phyloP scores from a whole-genome alignment of 164 flowering plant species.

The Vitis cinerea region DNA sequence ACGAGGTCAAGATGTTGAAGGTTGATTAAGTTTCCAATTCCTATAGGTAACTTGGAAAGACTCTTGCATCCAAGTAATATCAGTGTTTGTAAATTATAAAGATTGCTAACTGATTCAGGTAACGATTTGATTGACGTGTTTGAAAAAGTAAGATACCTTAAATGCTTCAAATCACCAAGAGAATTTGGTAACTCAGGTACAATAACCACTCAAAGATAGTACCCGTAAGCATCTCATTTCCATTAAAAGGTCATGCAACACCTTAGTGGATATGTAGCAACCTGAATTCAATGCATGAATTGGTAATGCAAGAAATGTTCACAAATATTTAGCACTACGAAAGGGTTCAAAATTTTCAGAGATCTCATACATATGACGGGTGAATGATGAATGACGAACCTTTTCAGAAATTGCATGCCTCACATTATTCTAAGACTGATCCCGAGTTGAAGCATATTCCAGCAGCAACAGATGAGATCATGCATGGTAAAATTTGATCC shows the following conservation, averaged over 20 bases:
- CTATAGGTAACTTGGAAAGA: neutral
- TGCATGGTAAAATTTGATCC: neutral
- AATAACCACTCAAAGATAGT: too few relatives aligned
- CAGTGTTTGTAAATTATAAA: conserved; percentile 2
- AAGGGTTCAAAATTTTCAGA: neutral
- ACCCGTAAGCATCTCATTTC: too few relatives aligned
- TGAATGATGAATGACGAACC: neutral
- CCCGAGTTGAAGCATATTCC: too few relatives aligned
- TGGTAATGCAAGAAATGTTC: neutral
- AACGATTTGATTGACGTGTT: neutral
- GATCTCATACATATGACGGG: too few relatives aligned
- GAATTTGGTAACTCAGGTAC: neutral
- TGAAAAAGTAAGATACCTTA: conserved; percentile 7
- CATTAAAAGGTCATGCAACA: too few relatives aligned
- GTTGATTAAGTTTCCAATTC: neutral
- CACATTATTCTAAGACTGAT: neutral
- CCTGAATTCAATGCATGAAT: too few relatives aligned
- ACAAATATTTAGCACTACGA: neutral
- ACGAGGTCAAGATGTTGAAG: neutral
- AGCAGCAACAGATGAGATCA: neutral
- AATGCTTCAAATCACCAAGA: conserved; percentile 5
- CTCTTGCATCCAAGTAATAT: neutral
- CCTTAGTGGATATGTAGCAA: too few relatives aligned
- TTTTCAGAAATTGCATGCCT: too few relatives aligned
- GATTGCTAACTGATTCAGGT: neutral